Evolutionary conservation across 75 land plant species (phyloP).

Genomic region (Larix kaempferi): DNA sequence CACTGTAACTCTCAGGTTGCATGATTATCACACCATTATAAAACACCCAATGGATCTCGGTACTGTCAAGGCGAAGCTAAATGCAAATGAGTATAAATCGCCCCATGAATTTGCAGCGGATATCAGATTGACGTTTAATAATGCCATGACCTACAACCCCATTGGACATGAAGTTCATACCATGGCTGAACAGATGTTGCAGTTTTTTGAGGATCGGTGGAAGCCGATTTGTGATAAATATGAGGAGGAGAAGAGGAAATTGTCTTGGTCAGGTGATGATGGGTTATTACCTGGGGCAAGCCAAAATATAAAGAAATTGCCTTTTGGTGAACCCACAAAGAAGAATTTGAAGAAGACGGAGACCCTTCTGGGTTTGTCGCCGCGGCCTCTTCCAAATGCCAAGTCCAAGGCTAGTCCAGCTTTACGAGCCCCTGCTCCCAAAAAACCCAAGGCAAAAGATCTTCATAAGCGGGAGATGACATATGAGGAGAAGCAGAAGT

Average conservation of each 20-base stretch:
- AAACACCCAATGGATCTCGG: constrained; percentile 90
- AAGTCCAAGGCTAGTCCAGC: background rate
- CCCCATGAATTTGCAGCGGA: constrained; percentile 66
- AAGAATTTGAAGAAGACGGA: constrained; percentile 15
- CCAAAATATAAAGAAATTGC: constrained; percentile 3
- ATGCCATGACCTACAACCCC: constrained; percentile 73
- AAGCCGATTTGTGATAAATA: constrained; percentile 15
- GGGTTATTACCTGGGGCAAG: background rate
- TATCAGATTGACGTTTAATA: constrained; percentile 68
- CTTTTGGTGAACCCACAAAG: background rate
- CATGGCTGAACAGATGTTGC: constrained; percentile 36
- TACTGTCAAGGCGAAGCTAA: constrained; percentile 53
- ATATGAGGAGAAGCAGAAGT: constrained; percentile 47
- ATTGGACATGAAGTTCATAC: constrained; percentile 58
- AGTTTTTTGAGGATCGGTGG: constrained; percentile 49
- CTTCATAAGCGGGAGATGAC: constrained; percentile 42
- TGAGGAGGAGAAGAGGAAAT: constrained; percentile 10
- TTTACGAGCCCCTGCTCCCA: constrained; percentile 16
- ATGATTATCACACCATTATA: constrained; percentile 68
- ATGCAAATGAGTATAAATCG: constrained; percentile 21
- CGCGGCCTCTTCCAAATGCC: background rate
- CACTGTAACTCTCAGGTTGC: constrained; percentile 52
- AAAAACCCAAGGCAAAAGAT: constrained; percentile 40
- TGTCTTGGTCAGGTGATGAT: background rate
- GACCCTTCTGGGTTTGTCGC: background rate